Base-by-base conservation (phyloP, 768 basidiomycete species). In the Collybiopsis luxurians region DNA sequence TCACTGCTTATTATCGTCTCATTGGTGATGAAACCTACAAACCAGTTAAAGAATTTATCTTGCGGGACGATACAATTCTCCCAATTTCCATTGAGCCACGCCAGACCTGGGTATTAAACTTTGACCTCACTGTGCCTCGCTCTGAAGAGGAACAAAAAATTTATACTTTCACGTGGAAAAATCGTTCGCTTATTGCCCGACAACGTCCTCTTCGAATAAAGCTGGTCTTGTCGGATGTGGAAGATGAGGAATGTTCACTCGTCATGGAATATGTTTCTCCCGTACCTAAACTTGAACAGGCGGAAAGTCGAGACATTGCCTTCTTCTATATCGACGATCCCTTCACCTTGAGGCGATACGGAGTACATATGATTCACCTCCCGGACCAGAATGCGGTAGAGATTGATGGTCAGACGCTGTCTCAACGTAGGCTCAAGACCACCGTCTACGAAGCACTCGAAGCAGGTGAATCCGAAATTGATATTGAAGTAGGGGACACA, bases 261-360 rank as follows among this genome's bases (percentile, higher is more conserved):
- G 71, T 77, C 10, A 56, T 73, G 28, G 75, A 77, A 56, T 67
- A 77, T 53, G 68, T 77, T 11, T 47, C 12, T 47, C 54, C 43
- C 23, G 28, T n/a, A 9, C 71, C 66, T 59, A 66, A 63, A 10
- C 72, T 71, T 0, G 60, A 69, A 28, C 64, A 66, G 10, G 67
- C 69, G 49, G 60, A 63, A 11, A 67, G 69, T 0, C 51, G 40
- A 15, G 69, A 73, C 47, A 30, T 73, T 6, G 72, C 57, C 0
- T 72, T 68, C 57, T 73, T 75, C 61, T 73, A 68, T 49, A 68
- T 74, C 40, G 75, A 75, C 58, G 68, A 76, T 39, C 62, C 64
- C 9, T 59, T 62, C n/a, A 45, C 59, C 1, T 60, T 67, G 39
- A 60, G 64, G 0, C 67, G 74, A 6, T 31, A 61, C 40, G 60